Percentiles rank a stretch among this genome's conserved stretches.
Conservation (phyloP, 495 filamentous ascomycete genomes). For the Tuber indicum region DNA sequence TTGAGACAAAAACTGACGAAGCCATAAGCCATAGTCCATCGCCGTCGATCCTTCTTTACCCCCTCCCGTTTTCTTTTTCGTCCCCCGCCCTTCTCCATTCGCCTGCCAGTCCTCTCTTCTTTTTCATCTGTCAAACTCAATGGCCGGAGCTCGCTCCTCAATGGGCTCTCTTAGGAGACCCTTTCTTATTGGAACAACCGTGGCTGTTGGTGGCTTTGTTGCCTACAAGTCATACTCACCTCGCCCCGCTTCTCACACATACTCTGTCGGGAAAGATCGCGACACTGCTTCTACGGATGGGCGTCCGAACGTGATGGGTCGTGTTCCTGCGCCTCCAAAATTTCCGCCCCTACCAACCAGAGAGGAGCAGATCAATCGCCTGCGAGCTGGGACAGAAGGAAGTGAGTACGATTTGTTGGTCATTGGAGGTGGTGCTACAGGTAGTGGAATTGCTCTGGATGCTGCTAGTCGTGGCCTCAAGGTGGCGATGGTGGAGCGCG, state of each 20-base stretch:
- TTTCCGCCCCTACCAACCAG: slow-evolving; percentile 61
- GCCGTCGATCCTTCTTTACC: not conserved
- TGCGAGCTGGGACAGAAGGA: slow-evolving; percentile 36
- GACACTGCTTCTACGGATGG: slow-evolving; percentile 13
- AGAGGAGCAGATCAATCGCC: slow-evolving; percentile 49
- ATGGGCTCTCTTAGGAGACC: slow-evolving; percentile 36
- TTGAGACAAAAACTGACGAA: not conserved
- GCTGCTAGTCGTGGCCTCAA: slow-evolving; percentile 86
- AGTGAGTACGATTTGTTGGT: slow-evolving; percentile 77
- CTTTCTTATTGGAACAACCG: slow-evolving; percentile 28
- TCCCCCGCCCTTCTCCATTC: not conserved
- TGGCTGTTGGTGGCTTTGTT: slow-evolving; percentile 31
- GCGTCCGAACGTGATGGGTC: slow-evolving; percentile 2
- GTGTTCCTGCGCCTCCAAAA: slow-evolving; percentile 54
- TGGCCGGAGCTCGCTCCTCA: slow-evolving; percentile 37
- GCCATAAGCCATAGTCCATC: not conserved
- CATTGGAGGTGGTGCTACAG: slow-evolving; percentile 89
- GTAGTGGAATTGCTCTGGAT: slow-evolving; percentile 86
- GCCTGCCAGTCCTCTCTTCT: not conserved
- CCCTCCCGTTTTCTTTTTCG: not conserved
- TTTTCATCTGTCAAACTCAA: not conserved
- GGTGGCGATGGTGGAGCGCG: slow-evolving; percentile 88
- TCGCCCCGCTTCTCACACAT: slow-evolving; percentile 27
- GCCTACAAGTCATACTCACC: slow-evolving; percentile 32
- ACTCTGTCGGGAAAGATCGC: slow-evolving; percentile 14